These are phyloP conservation scores for Globisporangium echinulatum DNA, from an alignment of 352 stramenopile genomes.

Conservation along the genomic window DNA sequence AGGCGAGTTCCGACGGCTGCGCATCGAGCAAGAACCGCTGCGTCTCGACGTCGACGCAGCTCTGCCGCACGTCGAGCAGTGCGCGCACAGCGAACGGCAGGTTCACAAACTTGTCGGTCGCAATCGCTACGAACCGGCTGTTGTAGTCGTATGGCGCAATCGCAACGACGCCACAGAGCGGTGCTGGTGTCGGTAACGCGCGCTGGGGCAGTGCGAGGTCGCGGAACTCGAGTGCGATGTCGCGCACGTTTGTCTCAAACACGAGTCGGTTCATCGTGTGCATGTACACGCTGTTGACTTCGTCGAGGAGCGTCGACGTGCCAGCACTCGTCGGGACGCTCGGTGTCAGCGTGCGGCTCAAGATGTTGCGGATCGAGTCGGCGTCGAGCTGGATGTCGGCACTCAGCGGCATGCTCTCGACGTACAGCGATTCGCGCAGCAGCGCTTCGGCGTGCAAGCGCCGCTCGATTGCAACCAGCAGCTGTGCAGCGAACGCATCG, in stretches of 20 bases:
- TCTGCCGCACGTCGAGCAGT: constrained; percentile 63
- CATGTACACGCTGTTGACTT: constrained; percentile 90
- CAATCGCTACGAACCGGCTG: constrained; percentile 47
- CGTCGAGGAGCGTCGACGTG: constrained; percentile 71
- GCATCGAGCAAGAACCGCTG: constrained; percentile 66
- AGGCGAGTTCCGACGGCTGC: constrained; percentile 57
- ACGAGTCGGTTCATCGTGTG: constrained; percentile 92
- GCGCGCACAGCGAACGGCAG: constrained; percentile 62
- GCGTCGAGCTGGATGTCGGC: constrained; percentile 60
- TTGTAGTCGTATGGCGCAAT: constrained; percentile 66
- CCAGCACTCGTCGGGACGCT: constrained; percentile 39
- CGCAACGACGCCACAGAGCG: constrained; percentile 43
- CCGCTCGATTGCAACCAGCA: constrained; percentile 33
- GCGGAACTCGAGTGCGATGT: constrained; percentile 50
- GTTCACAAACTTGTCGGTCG: constrained; percentile 66
- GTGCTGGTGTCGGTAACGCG: constrained; percentile 17
- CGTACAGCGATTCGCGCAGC: constrained; percentile 54
- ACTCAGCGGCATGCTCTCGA: constrained; percentile 74
- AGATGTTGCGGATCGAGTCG: constrained; percentile 64
- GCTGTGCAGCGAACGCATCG: constrained; percentile 35
- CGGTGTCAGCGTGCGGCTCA: constrained; percentile 60
- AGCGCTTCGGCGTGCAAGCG: constrained; percentile 56
- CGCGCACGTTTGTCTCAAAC: constrained; percentile 69
- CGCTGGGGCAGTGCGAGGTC: constrained; percentile 39
- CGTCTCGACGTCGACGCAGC: constrained; percentile 52